Percentiles rank a stretch among this genome's conserved stretches.
phyloP scores from a whole-genome alignment of 768 basidiomycete species.

The Melanogaster broomeanus region DNA sequence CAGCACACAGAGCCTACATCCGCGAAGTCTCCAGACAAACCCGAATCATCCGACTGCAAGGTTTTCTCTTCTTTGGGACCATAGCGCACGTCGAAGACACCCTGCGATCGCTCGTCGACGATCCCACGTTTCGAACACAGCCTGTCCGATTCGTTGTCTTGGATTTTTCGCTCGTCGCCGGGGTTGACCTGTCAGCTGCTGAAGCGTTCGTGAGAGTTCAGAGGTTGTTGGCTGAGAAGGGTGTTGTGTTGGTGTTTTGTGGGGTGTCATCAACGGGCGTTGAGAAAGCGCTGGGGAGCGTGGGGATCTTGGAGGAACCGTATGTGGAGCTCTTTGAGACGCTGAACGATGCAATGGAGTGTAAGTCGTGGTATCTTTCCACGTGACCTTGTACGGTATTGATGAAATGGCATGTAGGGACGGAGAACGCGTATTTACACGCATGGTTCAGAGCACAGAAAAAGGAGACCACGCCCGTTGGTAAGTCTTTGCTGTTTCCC shows the following conservation, averaged over 20 bases:
- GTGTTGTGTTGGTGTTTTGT: constrained; percentile 88
- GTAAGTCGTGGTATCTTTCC: constrained; percentile 46
- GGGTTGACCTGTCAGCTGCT: constrained; percentile 93
- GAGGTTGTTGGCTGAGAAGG: constrained; percentile 70
- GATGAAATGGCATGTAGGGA: constrained; percentile 53
- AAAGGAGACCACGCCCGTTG: constrained; percentile 44
- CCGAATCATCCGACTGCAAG: constrained; percentile 84
- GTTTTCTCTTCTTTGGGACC: constrained; percentile 93
- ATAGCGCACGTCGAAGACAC: constrained; percentile 88
- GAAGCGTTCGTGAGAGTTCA: constrained; percentile 95
- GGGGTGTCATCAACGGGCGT: constrained; percentile 70
- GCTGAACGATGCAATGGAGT: constrained; percentile 92
- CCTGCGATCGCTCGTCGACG: constrained; percentile 73
- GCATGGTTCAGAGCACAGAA: constrained; percentile 77
- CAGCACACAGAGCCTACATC: constrained; percentile 84
- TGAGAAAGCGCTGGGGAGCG: constrained; percentile 72
- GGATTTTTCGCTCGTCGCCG: constrained; percentile 82
- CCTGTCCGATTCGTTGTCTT: constrained; percentile 91
- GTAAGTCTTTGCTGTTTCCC: constrained; percentile 37
- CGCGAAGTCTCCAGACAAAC: constrained; percentile 93
- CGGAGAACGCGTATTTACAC: constrained; percentile 88
- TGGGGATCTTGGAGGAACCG: constrained; percentile 75
- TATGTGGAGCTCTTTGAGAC: constrained; percentile 81
- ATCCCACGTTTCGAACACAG: constrained; percentile 65
- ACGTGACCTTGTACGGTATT: constrained; percentile 4